These are phyloP conservation scores for Ambrosia trifida DNA, from an alignment of 129 eudicot genomes.

Conservation along the genomic window DNA sequence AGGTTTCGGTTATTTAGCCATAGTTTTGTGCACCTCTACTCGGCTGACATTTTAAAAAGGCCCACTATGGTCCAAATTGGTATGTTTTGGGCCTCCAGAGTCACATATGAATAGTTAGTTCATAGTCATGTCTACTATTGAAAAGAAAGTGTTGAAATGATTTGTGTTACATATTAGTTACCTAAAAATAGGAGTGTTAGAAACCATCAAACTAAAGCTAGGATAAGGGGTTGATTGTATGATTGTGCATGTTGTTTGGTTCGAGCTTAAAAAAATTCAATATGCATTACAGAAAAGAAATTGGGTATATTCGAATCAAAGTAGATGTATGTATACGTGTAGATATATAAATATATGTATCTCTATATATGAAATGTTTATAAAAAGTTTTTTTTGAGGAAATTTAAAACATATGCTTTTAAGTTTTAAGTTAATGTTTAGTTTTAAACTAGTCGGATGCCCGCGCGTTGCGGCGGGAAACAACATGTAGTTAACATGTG, in stretches of 20 bases:
- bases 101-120: not conserved
- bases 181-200: not conserved
- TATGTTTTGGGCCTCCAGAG: constrained; percentile 8
- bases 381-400: too few species aligned
- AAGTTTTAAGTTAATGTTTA: too few species aligned
- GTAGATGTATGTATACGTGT: too few species aligned
- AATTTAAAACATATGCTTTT: too few species aligned
- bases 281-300: not conserved
- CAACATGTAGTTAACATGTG: too few species aligned
- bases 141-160: not conserved
- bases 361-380: too few species aligned
- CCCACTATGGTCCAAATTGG: not conserved
- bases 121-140: not conserved
- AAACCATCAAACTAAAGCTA: not conserved
- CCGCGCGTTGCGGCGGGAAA: too few species aligned
- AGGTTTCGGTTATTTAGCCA: too few species aligned
- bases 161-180: not conserved
- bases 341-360: too few species aligned
- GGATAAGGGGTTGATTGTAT: too few species aligned
- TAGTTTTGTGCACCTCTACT: not conserved
- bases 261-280: not conserved
- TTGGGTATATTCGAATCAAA: not conserved
- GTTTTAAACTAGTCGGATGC: too few species aligned
- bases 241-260: not conserved
- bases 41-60: not conserved